phyloP scores from a whole-genome alignment of 495 filamentous ascomycete genomes.

The Umbilicaria muhlenbergii region DNA sequence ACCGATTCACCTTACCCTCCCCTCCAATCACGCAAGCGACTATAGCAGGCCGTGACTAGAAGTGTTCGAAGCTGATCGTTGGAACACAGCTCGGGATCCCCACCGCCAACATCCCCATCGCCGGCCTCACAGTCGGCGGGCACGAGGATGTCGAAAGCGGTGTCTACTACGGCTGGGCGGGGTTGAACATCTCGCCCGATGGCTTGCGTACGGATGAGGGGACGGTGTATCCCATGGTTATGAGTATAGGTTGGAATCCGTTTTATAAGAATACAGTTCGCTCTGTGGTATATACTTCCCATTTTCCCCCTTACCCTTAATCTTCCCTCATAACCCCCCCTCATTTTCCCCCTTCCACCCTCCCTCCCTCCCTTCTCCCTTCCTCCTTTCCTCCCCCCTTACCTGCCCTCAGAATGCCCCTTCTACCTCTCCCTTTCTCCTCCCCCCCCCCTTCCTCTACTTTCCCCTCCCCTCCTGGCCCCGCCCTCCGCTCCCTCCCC shows the following conservation, averaged over 20 bases:
- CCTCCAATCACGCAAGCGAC: too few species aligned
- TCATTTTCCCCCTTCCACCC: background rate
- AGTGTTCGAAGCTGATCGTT: too few species aligned
- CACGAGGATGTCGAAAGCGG: slow-evolving; percentile 56
- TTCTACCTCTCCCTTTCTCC: background rate
- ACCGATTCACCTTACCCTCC: too few species aligned
- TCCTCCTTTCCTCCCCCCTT: background rate
- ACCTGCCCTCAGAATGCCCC: too few species aligned
- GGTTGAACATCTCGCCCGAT: slow-evolving; percentile 27
- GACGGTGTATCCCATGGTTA: slow-evolving; percentile 67
- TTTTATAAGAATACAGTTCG: slow-evolving; percentile 80
- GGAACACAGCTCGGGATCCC: slow-evolving; percentile 66
- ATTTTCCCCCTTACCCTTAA: background rate
- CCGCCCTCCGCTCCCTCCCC: background rate
- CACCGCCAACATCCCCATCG: slow-evolving; percentile 88
- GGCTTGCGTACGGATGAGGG: slow-evolving; percentile 7
- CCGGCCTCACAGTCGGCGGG: slow-evolving; percentile 48
- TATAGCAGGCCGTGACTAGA: too few species aligned
- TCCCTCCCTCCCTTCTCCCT: background rate
- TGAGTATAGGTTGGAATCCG: slow-evolving; percentile 92
- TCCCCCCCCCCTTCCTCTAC: background rate
- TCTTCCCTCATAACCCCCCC: background rate
- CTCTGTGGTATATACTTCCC: slow-evolving; percentile 45
- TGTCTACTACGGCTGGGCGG: slow-evolving; percentile 84
- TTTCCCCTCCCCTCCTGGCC: background rate